Conservation (phyloP, 2,329 filamentous ascomycete species). For the Trichophaea hybrida region DNA sequence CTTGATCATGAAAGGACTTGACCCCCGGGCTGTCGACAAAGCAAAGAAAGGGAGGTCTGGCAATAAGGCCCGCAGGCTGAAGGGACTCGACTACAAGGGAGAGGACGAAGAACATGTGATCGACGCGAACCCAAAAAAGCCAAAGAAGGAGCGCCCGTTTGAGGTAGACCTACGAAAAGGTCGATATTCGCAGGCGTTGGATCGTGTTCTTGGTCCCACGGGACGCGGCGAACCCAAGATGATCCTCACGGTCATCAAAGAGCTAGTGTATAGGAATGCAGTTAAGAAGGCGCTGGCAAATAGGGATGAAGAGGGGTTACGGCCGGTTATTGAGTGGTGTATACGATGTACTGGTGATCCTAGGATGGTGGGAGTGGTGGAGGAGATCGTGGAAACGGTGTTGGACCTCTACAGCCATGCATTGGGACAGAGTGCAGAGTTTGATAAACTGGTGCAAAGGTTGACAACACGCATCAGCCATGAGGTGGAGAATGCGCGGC, state of each 20-base stretch:
- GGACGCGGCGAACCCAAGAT: neutral
- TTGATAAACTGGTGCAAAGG: slow-evolving; percentile 54
- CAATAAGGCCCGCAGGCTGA: slow-evolving; percentile 40
- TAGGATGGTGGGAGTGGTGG: slow-evolving; percentile 62
- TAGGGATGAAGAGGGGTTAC: slow-evolving; percentile 65
- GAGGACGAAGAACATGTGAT: slow-evolving; percentile 82
- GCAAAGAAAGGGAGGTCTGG: slow-evolving; percentile 18
- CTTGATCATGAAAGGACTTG: slow-evolving; percentile 23
- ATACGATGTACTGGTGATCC: slow-evolving; percentile 69
- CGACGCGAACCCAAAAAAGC: slow-evolving; percentile 52
- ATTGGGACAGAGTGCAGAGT: slow-evolving; percentile 55
- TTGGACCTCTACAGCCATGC: slow-evolving; percentile 71
- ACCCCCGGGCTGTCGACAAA: slow-evolving; percentile 40
- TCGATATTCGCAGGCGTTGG: slow-evolving; percentile 62
- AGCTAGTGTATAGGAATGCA: slow-evolving; percentile 75
- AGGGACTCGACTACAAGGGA: slow-evolving; percentile 65
- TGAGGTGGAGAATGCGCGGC: slow-evolving; percentile 70
- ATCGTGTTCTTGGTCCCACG: slow-evolving; percentile 47
- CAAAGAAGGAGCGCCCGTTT: slow-evolving; percentile 58
- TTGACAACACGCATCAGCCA: slow-evolving; percentile 56
- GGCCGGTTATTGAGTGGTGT: slow-evolving; percentile 73
- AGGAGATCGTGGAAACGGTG: slow-evolving; percentile 39
- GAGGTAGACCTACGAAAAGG: slow-evolving; percentile 67
- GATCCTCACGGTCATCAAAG: slow-evolving; percentile 59
- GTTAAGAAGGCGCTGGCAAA: slow-evolving; percentile 64